Evolutionary conservation across 306 rosid species (phyloP), one percentile per base, ranked within the genome.

Genomic region (Vachellia pachyceras): DNA sequence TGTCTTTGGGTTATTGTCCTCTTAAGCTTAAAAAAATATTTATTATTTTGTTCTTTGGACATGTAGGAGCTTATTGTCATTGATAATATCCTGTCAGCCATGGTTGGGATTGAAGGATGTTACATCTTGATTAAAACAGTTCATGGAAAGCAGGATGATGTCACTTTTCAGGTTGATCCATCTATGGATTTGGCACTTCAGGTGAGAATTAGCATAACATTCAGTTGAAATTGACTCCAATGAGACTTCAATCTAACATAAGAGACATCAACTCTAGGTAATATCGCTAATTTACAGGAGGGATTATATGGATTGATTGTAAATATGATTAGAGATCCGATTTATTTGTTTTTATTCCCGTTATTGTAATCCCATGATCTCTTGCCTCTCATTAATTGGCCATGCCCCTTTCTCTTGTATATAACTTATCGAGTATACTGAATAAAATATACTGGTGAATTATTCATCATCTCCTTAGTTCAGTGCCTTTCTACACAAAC

Each of bases 121-220:
- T 91, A 90, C 82, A 89, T 93, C 87, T 89, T 90, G 39, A 91
- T 95, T 50, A 93, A 89, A 82, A 84, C 87, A 58, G 85, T 82
- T 68, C 91, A 47, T 1, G 96, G 93, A 78, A 93, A 85, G 84
- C 92, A 85, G 67, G 91, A 85, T 79, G 85, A 80, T 13, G 80
- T 89, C 83, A 49, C 75, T 29, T 93, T 93, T 80, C 89, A 80
- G 78, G 89, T 90, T 69, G 98, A 95, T 76, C 89, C 93, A 22
- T 93, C 99, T 35, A 95, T 90, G 99, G 99, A 95, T 90, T 93
- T 91, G 85, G 90, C 99, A 65, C 92, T 95, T 49, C 99, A 95
- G 99, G 99, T 95, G 60, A 79, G 82, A 82, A 72, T 66, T 36
- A 15, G 23, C 60, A 17, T 54, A 6, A 54, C 10, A 17, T 54